Percentiles rank a stretch among this genome's conserved stretches.
Conservation (phyloP, 192 early-diverging fungal genomes). For the Coemansia aciculifera region DNA sequence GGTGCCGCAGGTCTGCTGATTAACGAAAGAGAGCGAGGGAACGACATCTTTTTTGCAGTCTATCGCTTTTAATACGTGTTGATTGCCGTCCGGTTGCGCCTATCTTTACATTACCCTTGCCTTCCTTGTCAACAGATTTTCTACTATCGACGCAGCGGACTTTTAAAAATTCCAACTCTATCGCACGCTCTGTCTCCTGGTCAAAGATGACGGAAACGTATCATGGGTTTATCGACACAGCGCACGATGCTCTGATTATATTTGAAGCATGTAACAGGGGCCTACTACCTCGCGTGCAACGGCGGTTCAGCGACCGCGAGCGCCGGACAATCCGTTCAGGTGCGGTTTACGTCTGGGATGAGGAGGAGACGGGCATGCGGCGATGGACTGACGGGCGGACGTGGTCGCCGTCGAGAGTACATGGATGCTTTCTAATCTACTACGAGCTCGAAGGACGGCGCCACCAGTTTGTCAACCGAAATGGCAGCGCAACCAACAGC, state of each 20-base stretch:
- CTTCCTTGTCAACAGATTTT: conserved; percentile 2
- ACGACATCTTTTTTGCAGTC: neutral
- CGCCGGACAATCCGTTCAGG: conserved; percentile 77
- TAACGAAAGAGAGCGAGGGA: neutral
- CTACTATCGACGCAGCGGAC: conserved; percentile 1
- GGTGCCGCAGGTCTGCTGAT: conserved; percentile 2
- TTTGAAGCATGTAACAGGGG: conserved; percentile 85
- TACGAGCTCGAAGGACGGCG: conserved; percentile 76
- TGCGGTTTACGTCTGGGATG: conserved; percentile 88
- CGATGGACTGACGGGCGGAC: conserved; percentile 90
- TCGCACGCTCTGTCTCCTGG: neutral
- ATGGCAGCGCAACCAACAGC: neutral
- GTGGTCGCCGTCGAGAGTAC: conserved; percentile 85
- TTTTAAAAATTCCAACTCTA: neutral
- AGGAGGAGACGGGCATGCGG: conserved; percentile 86
- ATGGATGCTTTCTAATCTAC: conserved; percentile 87
- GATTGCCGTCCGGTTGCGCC: conserved; percentile 1
- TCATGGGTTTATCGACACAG: conserved; percentile 79
- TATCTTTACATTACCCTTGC: conserved; percentile 8
- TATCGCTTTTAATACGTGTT: neutral
- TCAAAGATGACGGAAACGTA: conserved; percentile 68
- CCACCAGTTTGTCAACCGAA: conserved; percentile 53
- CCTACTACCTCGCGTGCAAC: conserved; percentile 69
- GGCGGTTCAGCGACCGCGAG: conserved; percentile 82
- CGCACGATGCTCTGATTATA: conserved; percentile 83